phyloP scores from a whole-genome alignment of 2,329 filamentous ascomycete genomes.

The Alternaria conjuncta region DNA sequence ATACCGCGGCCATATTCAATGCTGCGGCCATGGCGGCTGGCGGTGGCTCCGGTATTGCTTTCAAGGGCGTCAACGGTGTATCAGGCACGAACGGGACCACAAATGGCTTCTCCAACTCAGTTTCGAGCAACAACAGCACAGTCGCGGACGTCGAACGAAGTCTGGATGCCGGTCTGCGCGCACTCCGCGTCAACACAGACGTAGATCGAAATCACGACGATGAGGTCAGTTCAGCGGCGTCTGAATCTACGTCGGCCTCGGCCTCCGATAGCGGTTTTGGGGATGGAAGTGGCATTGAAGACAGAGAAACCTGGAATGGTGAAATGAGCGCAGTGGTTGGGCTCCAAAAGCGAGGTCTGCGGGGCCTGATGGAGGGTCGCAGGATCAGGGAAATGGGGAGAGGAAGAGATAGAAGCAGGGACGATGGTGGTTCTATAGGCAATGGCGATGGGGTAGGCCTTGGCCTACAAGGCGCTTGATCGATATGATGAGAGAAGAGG shows the following conservation, averaged over 20 bases:
- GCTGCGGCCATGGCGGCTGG: conserved; percentile 97
- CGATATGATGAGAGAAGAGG: neutral
- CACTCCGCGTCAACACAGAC: conserved; percentile 60
- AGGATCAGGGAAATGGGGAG: conserved; percentile 76
- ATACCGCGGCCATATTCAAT: conserved; percentile 96
- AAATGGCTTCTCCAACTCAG: conserved; percentile 23
- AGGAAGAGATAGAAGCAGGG: conserved; percentile 43
- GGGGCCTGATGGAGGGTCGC: conserved; percentile 93
- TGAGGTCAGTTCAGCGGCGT: conserved; percentile 44
- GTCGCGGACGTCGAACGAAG: conserved; percentile 30
- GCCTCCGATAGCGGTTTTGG: conserved; percentile 44
- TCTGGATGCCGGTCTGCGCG: conserved; percentile 44
- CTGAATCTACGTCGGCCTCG: conserved; percentile 38
- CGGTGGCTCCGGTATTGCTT: conserved; percentile 82
- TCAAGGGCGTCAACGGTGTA: conserved; percentile 47
- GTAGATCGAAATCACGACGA: conserved; percentile 46
- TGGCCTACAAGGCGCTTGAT: conserved; percentile 32
- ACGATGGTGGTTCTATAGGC: conserved; percentile 26
- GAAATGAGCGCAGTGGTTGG: conserved; percentile 91
- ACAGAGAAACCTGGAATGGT: conserved; percentile 76
- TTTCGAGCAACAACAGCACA: conserved; percentile 2
- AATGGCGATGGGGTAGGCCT: conserved; percentile 37
- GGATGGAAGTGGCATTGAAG: conserved; percentile 43
- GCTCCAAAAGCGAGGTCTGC: conserved; percentile 87
- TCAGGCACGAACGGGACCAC: conserved; percentile 34